phyloP scores from a whole-genome alignment of 2,329 filamentous ascomycete genomes.

The Monilinia vaccinii-corymbosi region DNA sequence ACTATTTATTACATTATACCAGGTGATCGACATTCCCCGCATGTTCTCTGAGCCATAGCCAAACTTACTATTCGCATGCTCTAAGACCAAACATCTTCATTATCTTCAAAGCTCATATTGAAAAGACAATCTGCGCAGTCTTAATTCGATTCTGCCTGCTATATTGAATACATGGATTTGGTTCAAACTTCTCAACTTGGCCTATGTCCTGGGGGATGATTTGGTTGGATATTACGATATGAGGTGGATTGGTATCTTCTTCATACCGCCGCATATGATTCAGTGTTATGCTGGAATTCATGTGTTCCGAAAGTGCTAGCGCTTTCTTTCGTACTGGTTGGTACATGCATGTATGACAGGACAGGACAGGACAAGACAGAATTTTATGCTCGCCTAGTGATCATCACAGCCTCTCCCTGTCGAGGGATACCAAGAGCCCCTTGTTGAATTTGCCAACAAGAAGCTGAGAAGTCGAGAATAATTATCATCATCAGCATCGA shows the following conservation, averaged over 20 bases:
- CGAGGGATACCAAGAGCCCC: neutral
- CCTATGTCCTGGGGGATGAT: neutral
- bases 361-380: no score
- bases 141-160: neutral
- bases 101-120: neutral
- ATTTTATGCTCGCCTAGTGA: neutral
- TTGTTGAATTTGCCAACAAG: neutral
- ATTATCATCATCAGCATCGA: neutral
- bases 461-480: neutral
- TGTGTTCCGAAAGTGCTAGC: neutral
- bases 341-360: neutral
- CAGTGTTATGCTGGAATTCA: neutral
- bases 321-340: neutral
- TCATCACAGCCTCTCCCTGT: neutral
- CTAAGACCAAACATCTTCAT: neutral
- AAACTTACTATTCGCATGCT: neutral
- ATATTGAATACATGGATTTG: neutral
- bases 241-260: neutral
- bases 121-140: accelerated
- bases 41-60: neutral
- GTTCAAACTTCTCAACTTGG: neutral
- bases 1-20: no score
- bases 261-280: neutral
- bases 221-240: neutral
- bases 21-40: neutral